Evolutionary conservation across 108 stramenopile species (phyloP).

Genomic region (Skeletonema menzelii): DNA sequence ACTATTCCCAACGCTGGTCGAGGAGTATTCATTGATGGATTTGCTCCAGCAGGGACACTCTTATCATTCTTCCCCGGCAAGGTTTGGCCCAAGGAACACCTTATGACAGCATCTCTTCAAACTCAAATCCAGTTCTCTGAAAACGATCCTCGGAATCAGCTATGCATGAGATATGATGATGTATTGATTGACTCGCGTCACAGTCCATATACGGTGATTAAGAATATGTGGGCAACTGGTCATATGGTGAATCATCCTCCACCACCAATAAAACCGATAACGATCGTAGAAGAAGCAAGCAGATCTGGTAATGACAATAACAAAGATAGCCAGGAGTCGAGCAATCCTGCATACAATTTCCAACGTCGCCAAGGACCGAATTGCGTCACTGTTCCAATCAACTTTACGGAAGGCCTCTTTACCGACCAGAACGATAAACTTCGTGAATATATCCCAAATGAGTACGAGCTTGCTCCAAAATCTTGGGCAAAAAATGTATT

Average conservation of each 20-base stretch:
- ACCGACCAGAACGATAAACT: slow-evolving; percentile 15
- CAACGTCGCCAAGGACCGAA: slow-evolving; percentile 44
- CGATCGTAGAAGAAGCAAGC: background rate
- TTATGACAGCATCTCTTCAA: slow-evolving; percentile 43
- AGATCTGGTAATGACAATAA: background rate
- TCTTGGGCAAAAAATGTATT: slow-evolving; percentile 39
- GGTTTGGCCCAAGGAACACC: slow-evolving; percentile 80
- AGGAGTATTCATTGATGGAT: slow-evolving; percentile 85
- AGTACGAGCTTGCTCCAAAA: slow-evolving; percentile 68
- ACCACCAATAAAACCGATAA: slow-evolving; percentile 7
- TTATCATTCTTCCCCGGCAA: slow-evolving; percentile 81
- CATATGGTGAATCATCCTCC: slow-evolving; percentile 88
- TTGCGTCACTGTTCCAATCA: slow-evolving; percentile 64
- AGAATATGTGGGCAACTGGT: slow-evolving; percentile 75
- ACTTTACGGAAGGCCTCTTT: slow-evolving; percentile 68
- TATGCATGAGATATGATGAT: slow-evolving; percentile 82
- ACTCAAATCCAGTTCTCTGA: slow-evolving; percentile 52
- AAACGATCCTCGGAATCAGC: slow-evolving; percentile 68
- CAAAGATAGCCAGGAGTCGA: background rate
- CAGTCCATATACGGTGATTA: slow-evolving; percentile 77
- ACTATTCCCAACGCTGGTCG: slow-evolving; percentile 77
- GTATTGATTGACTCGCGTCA: slow-evolving; percentile 76
- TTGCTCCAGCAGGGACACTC: slow-evolving; percentile 70
- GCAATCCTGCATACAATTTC: background rate
- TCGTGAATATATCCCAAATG: slow-evolving; percentile 67